A percentile compares a stretch with the other conserved stretches of the same genome.
phyloP scores from a whole-genome alignment of 129 eudicot species.

The Artemisia argyi region DNA sequence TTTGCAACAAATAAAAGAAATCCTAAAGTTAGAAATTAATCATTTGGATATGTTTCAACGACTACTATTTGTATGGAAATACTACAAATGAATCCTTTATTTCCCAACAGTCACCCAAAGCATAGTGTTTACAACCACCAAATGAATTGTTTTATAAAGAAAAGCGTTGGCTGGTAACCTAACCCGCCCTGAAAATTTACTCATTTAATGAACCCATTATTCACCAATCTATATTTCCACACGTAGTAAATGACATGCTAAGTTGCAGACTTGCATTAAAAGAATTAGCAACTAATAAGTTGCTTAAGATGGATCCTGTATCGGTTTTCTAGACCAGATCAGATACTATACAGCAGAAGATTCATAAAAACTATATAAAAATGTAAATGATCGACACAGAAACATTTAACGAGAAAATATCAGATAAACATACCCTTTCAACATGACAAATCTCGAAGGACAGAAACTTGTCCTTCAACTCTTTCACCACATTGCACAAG shows the following conservation, averaged over 20 bases:
- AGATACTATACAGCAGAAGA: neutral
- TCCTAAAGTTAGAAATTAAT: neutral
- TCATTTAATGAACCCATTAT: neutral
- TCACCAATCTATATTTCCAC: neutral
- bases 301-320: neutral
- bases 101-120: neutral
- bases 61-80: neutral
- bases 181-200: neutral
- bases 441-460: slow-evolving; percentile 78
- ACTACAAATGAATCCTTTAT: no score
- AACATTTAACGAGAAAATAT: neutral
- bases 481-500: slow-evolving; percentile 77
- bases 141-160: neutral
- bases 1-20: neutral
- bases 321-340: neutral
- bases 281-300: neutral
- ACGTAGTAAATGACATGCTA: no score
- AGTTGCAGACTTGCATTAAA: no score
- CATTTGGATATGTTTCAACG: neutral
- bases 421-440: slow-evolving; percentile 54
- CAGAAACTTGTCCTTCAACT: slow-evolving; percentile 64
- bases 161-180: neutral
- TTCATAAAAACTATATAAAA: neutral
- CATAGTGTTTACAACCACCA: neutral
- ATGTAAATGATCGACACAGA: neutral